phyloP scores from a whole-genome alignment of 768 basidiomycete genomes.

The Macrolepiota fuliginosa region DNA sequence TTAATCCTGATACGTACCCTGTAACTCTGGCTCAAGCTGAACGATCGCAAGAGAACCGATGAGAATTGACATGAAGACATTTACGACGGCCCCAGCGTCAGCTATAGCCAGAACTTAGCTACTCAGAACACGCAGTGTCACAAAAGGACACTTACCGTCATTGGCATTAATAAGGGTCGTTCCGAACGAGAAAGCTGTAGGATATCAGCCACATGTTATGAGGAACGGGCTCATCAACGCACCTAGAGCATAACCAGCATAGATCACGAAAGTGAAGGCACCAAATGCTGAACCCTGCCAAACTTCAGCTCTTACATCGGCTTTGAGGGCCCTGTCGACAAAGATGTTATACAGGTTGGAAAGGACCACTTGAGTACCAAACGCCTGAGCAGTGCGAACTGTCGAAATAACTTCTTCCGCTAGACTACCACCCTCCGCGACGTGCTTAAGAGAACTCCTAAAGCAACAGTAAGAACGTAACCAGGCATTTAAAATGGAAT shows the following conservation, averaged over 20 bases:
- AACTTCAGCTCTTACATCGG: constrained; percentile 59
- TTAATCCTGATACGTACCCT: constrained; percentile 42
- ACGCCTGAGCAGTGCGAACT: constrained; percentile 90
- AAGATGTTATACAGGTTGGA: constrained; percentile 63
- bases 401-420: constrained; percentile 94
- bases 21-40: constrained; percentile 82
- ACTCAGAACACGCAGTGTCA: neutral
- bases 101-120: constrained; percentile 33
- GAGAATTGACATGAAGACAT: constrained; percentile 79
- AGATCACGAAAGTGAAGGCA: constrained; percentile 84
- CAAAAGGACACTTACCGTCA: constrained; percentile 36
- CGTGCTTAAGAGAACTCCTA: constrained; percentile 66
- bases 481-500: neutral
- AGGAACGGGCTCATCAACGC: constrained; percentile 17
- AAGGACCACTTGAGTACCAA: constrained; percentile 74
- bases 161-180: constrained; percentile 74
- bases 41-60: constrained; percentile 91
- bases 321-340: constrained; percentile 48
- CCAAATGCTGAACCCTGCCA: constrained; percentile 62
- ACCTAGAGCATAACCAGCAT: constrained; percentile 69
- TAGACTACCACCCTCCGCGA: constrained; percentile 77
- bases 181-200: constrained; percentile 81
- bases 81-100: constrained; percentile 71
- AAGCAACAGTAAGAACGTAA: neutral
- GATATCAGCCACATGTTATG: neutral